Evolutionary conservation across 2,329 filamentous ascomycete species (phyloP), one percentile per base, ranked within the genome.

Genomic region (Rutstroemia sp.): DNA sequence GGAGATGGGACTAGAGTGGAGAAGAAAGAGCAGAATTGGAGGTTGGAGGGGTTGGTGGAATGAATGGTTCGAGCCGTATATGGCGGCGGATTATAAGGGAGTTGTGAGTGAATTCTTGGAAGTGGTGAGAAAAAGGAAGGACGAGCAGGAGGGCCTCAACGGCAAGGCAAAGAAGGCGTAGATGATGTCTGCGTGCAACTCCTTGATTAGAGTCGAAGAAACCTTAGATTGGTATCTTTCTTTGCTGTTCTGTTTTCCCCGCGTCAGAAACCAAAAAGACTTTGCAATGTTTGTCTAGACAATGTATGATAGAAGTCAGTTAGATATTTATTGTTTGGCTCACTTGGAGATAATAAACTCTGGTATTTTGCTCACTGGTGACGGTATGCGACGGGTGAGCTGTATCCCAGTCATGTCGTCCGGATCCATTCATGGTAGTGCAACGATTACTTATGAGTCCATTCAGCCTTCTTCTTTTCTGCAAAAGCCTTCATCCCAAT

Each of bases 401-500:
- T 34, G 30, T 12, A 34, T 34, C 10, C 30, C 30, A 34, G 9
- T 5, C 30, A 34, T 34, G 30, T 2, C 30, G 4, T 9, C 23
- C 9, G 41, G 21, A 19, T 19, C 12, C 17, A 44, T 21, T 21
- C 17, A 44, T 21, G 17, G 16, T 3, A 17, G 42, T 51, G 21
- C 47, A 45, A 45, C 9, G 12, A 37, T 56, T 63, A 95, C 70
- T 89, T 83, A 71, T 96, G 79, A 60, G 80, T 84, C 92, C 94
- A 99, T 71, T 94, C 84, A 0, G 94, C 76, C 80, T 95, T 95
- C 76, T 88, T 83, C 84, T 97, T 97, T 74, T 92, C 88, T 2
- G 89, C 88, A 78, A 99, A 99, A 12, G 94, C 94, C 71, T 86
- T 86, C 94, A 97, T 84, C 72, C 90, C 92, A 71, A 96, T 89